phyloP scores from a whole-genome alignment of 2,329 filamentous ascomycete genomes.

The Alternaria gaisen region DNA sequence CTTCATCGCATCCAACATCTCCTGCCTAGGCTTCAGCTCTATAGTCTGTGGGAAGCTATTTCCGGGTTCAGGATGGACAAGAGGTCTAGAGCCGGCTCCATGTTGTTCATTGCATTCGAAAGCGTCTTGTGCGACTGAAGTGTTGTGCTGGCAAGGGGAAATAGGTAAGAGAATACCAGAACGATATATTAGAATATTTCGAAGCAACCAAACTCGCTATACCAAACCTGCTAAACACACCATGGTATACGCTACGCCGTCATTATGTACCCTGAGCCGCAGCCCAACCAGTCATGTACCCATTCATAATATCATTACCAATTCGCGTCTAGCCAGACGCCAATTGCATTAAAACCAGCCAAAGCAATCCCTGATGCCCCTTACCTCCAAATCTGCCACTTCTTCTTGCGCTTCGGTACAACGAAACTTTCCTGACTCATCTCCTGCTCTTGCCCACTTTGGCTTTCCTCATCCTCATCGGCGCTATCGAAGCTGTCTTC shows the following conservation, averaged over 20 bases:
- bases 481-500: conserved; percentile 38
- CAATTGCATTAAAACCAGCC: conserved; percentile 1
- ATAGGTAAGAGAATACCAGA: not conserved
- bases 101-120: not conserved
- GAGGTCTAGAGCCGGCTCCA: not conserved
- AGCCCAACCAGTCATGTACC: not conserved
- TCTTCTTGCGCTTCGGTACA: conserved; percentile 50
- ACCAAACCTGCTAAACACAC: conserved; percentile 3
- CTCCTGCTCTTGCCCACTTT: conserved; percentile 41
- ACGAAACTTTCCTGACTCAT: conserved; percentile 46
- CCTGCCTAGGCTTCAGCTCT: too few species aligned
- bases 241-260: conserved; percentile 8
- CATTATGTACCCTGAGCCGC: not conserved
- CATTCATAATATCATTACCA: conserved; percentile 16
- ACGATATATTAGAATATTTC: not conserved
- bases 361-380: not conserved
- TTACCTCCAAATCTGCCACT: conserved; percentile 51
- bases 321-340: not conserved
- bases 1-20: too few species aligned
- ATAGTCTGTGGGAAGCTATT: too few species aligned
- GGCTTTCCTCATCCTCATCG: conserved; percentile 33
- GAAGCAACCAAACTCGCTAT: not conserved
- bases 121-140: not conserved
- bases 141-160: not conserved
- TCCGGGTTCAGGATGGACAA: too few species aligned